These are phyloP conservation scores for Apophysomyces elegans DNA, from an alignment of 371 early-diverging fungal genomes.

Conservation along the genomic window DNA sequence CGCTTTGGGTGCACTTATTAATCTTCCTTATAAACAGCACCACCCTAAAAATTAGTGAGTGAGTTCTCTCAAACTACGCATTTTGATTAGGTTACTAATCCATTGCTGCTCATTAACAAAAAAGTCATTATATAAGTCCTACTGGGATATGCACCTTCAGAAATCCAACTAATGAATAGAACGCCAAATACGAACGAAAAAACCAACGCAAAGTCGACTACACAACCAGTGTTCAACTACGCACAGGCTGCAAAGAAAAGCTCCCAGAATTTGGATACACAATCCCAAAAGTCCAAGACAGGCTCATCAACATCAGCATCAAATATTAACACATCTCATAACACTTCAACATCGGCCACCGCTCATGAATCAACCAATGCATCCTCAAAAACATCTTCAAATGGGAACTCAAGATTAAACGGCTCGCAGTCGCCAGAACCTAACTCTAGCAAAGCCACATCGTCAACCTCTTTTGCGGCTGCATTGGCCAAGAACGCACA, in stretches of 20 bases:
- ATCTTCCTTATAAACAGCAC: conserved; percentile 2
- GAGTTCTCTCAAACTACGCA: neutral
- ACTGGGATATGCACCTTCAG: conserved; percentile 48
- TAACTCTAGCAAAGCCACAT: conserved; percentile 25
- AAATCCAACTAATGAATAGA: conserved; percentile 50
- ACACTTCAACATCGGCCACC: conserved; percentile 10
- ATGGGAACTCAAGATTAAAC: conserved; percentile 20
- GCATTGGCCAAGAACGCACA: conserved; percentile 32
- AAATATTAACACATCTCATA: conserved; percentile 6
- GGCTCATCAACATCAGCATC: conserved; percentile 7
- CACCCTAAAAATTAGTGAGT: conserved; percentile 9
- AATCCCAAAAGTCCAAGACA: conserved; percentile 6
- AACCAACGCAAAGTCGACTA: conserved; percentile 39
- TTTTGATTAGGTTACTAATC: neutral
- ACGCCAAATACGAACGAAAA: conserved; percentile 41
- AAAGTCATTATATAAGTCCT: conserved; percentile 21
- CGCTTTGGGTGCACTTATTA: conserved; percentile 9
- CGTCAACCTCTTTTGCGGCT: conserved; percentile 31
- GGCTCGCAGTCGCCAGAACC: conserved; percentile 18
- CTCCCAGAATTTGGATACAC: conserved; percentile 27
- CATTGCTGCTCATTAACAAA: too few species aligned
- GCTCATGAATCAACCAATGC: conserved; percentile 10
- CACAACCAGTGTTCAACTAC: conserved; percentile 51
- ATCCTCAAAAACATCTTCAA: conserved; percentile 6
- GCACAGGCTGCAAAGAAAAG: conserved; percentile 51